phyloP scores from a whole-genome alignment of 116 monocot genomes.

The Phalaenopsis hybrid region DNA sequence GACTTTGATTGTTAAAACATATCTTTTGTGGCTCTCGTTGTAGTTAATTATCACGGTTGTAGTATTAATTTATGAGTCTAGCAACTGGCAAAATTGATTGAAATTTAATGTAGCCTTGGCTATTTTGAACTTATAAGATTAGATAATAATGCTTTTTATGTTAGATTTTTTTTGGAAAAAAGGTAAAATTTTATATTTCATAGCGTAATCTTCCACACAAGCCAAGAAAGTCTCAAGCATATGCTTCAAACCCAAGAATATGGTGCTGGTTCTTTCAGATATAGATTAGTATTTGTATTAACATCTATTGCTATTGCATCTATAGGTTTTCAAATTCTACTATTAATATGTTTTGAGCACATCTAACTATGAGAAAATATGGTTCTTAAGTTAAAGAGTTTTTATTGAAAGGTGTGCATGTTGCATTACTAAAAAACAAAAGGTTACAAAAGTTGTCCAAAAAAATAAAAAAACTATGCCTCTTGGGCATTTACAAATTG shows the following conservation, averaged over 20 bases:
- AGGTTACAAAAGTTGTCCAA: no score
- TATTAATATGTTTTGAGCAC: no score
- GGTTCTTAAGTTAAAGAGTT: no score
- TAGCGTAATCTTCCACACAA: not conserved
- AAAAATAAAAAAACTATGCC: no score
- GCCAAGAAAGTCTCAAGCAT: not conserved
- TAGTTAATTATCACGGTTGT: not conserved
- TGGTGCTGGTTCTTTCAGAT: no score
- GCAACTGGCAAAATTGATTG: not conserved
- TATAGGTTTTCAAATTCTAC: no score
- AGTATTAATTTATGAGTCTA: not conserved
- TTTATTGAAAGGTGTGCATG: no score
- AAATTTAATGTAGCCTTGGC: not conserved
- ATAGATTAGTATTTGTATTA: no score
- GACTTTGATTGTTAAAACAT: not conserved
- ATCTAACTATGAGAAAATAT: no score
- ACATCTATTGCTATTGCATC: no score
- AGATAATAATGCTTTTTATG: not conserved
- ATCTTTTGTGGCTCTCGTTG: not conserved
- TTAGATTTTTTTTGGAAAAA: not conserved
- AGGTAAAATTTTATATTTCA: not conserved
- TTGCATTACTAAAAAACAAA: no score
- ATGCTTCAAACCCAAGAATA: not conserved
- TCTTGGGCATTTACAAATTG: no score
- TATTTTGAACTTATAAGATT: not conserved